Evolutionary conservation across 2,329 filamentous ascomycete species (phyloP).

Genomic region (Metarhizium guizhouense): DNA sequence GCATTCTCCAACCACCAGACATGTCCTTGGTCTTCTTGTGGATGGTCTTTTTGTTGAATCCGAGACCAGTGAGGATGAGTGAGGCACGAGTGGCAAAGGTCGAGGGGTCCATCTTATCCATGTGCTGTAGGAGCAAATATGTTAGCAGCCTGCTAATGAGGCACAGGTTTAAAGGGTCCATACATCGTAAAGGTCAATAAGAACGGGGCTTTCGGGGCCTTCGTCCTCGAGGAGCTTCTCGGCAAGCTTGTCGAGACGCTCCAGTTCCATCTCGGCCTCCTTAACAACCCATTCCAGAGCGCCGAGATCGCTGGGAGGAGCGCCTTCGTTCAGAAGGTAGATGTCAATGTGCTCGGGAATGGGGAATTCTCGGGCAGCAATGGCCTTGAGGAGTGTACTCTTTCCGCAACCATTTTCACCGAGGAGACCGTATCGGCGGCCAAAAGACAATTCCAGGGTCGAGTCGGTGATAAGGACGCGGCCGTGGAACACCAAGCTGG

Average conservation of each 20-base stretch:
- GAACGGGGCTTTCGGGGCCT: slow-evolving; percentile 79
- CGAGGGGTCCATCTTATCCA: slow-evolving; percentile 97
- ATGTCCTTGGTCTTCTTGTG: slow-evolving; percentile 99
- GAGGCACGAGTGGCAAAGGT: slow-evolving; percentile 95
- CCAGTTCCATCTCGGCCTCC: slow-evolving; percentile 89
- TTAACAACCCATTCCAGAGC: slow-evolving; percentile 95
- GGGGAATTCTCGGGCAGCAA: slow-evolving; percentile 87
- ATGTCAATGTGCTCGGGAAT: slow-evolving; percentile 96
- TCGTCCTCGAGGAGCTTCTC: slow-evolving; percentile 88
- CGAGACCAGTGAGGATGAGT: slow-evolving; percentile 94
- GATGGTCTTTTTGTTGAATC: slow-evolving; percentile 97
- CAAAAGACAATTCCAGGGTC: slow-evolving; percentile 86
- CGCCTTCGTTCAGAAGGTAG: slow-evolving; percentile 96
- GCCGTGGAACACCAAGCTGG: slow-evolving; percentile 94
- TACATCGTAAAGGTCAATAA: slow-evolving; percentile 95
- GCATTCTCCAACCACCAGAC: slow-evolving; percentile 99
- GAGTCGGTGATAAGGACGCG: slow-evolving; percentile 92
- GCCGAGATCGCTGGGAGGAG: slow-evolving; percentile 77
- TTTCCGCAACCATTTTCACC: slow-evolving; percentile 99
- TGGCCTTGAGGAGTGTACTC: slow-evolving; percentile 93
- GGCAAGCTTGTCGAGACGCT: slow-evolving; percentile 76
- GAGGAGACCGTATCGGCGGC: slow-evolving; percentile 85
- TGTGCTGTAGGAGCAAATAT: slow-evolving; percentile 53
- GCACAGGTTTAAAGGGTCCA: slow-evolving; percentile 17
- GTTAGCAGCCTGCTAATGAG: slow-evolving; percentile 10